Base-by-base conservation (phyloP, 176 grass and related monocot genomes). In the Coix lacrymajobi region DNA sequence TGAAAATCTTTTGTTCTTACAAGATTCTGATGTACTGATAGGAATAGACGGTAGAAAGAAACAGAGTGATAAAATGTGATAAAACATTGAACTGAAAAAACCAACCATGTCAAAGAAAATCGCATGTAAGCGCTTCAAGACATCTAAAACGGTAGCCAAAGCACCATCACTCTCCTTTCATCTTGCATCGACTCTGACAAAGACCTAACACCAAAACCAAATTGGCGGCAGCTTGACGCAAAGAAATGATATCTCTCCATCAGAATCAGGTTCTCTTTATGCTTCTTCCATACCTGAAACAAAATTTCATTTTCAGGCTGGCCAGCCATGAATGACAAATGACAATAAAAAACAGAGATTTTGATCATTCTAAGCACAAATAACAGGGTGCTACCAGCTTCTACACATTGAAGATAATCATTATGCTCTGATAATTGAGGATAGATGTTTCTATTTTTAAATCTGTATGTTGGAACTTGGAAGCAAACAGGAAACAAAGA, bases 181-280 rank as follows among this genome's bases (percentile, higher is more conserved):
- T 95, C 93, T 78, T 93, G 82, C 81, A 80, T 93, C 3, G 46
- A 74, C 40, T 93, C 92, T 24, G 93, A 98, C 73, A 95, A 69
- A 75, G 96, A 95, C 83, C 63, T 95, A 61, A 74, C 60, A 11
- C 38, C 64, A 45, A 89, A 78, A 78, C 85, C 85, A 87, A 92
- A 98, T 8, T 92, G 79, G 30, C 69, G 83, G 74, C 77, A 83
- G 73, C 96, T 95, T 44, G 77, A 90, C 86, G 93, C 82, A 93
- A 98, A 98, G 60, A 87, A 97, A 91, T 95, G 92, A 76, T 95
- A 95, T 81, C 90, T 93, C 80, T 95, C 96, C 91, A 98, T 95
- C 56, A 93, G 76, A 87, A 98, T 95, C 26, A 98, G 82, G 33
- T 98, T 98, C 43, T 93, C 92, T 68, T 88, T 98, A 84, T 98